phyloP scores from a whole-genome alignment of 495 filamentous ascomycete genomes.

The Penicillium canariense region DNA sequence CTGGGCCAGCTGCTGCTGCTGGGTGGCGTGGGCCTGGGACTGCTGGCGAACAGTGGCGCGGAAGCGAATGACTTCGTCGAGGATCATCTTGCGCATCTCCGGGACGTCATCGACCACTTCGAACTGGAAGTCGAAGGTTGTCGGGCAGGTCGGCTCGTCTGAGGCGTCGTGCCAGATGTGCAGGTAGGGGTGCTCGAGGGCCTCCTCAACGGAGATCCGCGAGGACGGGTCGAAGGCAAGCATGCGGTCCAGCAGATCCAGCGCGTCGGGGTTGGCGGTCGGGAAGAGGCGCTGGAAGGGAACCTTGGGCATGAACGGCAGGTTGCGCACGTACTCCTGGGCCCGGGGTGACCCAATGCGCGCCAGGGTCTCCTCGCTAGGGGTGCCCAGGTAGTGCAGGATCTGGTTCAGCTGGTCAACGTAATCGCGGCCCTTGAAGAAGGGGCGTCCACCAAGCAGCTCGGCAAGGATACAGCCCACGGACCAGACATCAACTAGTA shows the following conservation, averaged over 20 bases:
- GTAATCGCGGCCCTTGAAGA: constrained; percentile 99
- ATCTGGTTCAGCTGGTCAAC: constrained; percentile 99
- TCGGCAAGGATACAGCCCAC: constrained; percentile 98
- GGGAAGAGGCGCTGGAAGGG: constrained; percentile 86
- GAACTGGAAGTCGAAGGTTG: constrained; percentile 96
- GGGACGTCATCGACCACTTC: constrained; percentile 89
- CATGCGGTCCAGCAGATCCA: constrained; percentile 94
- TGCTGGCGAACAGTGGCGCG: constrained; percentile 70
- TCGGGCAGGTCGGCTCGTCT: constrained; percentile 90
- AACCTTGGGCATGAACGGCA: constrained; percentile 94
- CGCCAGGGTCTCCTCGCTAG: constrained; percentile 88
- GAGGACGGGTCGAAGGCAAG: constrained; percentile 92
- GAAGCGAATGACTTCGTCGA: constrained; percentile 87
- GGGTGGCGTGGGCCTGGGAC: constrained; percentile 44
- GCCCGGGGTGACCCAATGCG: constrained; percentile 94
- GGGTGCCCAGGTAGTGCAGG: constrained; percentile 94
- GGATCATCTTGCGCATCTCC: constrained; percentile 96
- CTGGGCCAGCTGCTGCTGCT: constrained; percentile 41
- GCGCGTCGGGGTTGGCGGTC: constrained; percentile 91
- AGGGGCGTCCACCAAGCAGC: constrained; percentile 90
- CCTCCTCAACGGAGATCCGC: constrained; percentile 88
- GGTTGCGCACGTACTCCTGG: constrained; percentile 97
- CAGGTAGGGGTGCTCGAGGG: constrained; percentile 93
- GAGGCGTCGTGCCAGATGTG: constrained; percentile 97
- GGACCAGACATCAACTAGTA: constrained; percentile 98